Evolutionary conservation across 805 yeast species (phyloP), one percentile per base, ranked within the genome.

Genomic region (Scheffersomyces ergatensis): DNA sequence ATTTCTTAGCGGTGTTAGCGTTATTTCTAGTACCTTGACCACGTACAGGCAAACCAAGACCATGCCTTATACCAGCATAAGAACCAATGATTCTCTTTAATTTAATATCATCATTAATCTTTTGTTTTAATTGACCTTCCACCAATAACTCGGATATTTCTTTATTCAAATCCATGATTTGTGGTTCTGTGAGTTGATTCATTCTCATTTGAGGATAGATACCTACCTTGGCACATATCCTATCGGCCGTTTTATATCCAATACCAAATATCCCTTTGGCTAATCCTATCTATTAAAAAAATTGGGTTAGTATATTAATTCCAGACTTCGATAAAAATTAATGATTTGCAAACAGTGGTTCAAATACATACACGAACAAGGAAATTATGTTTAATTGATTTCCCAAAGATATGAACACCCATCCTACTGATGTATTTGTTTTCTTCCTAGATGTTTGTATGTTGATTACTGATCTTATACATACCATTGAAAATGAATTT

Each of bases 21-120:
- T 93, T 93, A 48, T 85, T 87, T 70, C 88, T 82, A 14, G 99
- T 93, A 46, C 84, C 77, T 73, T 93, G 98, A 54, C 99, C 99
- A 60, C 71, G 66, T 24, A 69, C 76, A 34, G 76, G 76, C 45
- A 68, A 64, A 30, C 95, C 92, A 63, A 81, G 70, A 33, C 89
- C 85, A 60, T 93, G 98, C 67, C 98, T 82, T 58, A 83, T 65
- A 69, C 99, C 99, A 41, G 80, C 82, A 59, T 86, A 88, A 15
- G 90, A 80, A 20, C 96, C 96, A 38, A 85, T 90, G 41, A 74
- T 69, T 61, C 85, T 80, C 77, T 89, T 89, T 54, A 85, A 68
- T 30, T 76, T 75, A 50, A 93, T 93, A 60, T 92, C 89, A 30
- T 81, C 82, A 53, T 85, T 78, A 20, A 89, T 74, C 46, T 84